Base-by-base conservation (phyloP, 108 stramenopile genomes). In the Fragilaria crotonensis region DNA sequence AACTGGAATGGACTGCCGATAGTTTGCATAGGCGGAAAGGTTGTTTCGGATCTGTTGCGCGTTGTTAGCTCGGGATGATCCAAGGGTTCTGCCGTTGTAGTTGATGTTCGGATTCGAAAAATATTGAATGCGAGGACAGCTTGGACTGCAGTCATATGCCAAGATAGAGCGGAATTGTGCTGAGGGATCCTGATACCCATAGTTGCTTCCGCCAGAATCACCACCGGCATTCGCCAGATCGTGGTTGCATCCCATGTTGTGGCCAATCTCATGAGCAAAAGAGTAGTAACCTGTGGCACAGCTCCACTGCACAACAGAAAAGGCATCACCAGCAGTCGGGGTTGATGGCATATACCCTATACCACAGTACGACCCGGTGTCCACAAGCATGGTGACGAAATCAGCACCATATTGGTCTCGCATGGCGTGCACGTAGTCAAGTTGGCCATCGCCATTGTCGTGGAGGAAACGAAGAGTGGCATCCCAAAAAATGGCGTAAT, bases 261-360 rank as follows among this genome's bases (percentile, higher is more conserved):
- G 61, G 1, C 32, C 63, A 11, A 64, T 41, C 32, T 64, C 61
- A 30, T 62, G 61, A 44, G 32, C 63, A 31, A 64, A 64, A 3
- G 41, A 45, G 32, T 33, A 64, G 5, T 64, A 33, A 30, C 63
- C 63, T 1, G 53, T 55, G 0, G 48, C 48, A 20, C 63, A 64
- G 14, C 25, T 55, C 2, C 28, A 29, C 20, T 27, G 20, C 5
- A 46, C 47, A 1, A 64, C 52, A 20, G 53, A 31, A 45, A 64
- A 64, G 28, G 47, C 47, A 36, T 32, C 18, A 5, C 51, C 63
- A 2, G 17, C 41, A 30, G 9, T 46, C 19, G 63, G 63, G 33
- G 48, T 36, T 14, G 36, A 11, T 7, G 36, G 36, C 11, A n/a
- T 25, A 30, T 30, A 52, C 21, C 53, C 63, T 17, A 64, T 29